Conservation (phyloP, 176 grass and related monocot genomes). For the Elaeis guineensis region DNA sequence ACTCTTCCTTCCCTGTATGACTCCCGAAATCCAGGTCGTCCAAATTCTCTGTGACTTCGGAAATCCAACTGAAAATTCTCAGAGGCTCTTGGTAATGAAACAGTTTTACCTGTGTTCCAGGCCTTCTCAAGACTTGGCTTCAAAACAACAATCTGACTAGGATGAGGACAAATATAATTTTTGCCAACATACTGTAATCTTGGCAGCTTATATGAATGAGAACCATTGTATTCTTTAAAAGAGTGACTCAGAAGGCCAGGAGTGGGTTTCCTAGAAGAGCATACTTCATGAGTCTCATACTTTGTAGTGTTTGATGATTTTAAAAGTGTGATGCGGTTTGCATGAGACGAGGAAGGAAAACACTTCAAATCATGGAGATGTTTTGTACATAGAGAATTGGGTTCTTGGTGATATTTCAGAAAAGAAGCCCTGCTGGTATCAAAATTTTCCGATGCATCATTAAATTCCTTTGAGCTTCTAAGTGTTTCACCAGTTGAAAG, state of each 20-base stretch:
- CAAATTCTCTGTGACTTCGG: constrained; percentile 22
- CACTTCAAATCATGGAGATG: constrained; percentile 33
- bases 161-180: background rate
- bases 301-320: constrained; percentile 11
- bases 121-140: constrained; percentile 34
- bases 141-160: constrained; percentile 39
- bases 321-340: background rate
- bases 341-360: constrained; percentile 13
- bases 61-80: constrained; percentile 12
- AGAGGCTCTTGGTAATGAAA: constrained; percentile 6
- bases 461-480: constrained; percentile 10
- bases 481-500: constrained; percentile 15
- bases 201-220: background rate
- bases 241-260: constrained; percentile 31
- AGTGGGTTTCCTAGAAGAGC: constrained; percentile 18
- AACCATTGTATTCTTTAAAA: constrained; percentile 20
- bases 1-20: constrained; percentile 19
- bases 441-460: constrained; percentile 17
- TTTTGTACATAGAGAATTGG: constrained; percentile 59
- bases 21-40: constrained; percentile 22
- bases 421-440: background rate
- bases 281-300: background rate
- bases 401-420: constrained; percentile 34
- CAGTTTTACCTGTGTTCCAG: constrained; percentile 18
- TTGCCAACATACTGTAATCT: constrained; percentile 3